A percentile compares a stretch with the other conserved stretches of the same genome.
phyloP scores from a whole-genome alignment of 352 stramenopile species.

The Pythium rhizo-oryzae region DNA sequence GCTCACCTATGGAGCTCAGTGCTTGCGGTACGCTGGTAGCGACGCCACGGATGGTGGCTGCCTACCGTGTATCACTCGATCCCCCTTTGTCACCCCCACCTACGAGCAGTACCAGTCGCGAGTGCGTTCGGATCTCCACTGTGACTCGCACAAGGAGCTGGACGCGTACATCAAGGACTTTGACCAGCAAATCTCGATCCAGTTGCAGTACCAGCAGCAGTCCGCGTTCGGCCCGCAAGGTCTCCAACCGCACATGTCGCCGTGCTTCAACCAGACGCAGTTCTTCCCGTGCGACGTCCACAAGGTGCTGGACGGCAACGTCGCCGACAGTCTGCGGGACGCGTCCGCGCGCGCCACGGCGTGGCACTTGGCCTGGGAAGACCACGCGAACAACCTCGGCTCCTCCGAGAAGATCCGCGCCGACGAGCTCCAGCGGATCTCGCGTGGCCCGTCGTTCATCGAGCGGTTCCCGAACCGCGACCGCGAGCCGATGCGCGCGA shows the following conservation, averaged over 20 bases:
- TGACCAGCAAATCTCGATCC: slow-evolving; percentile 79
- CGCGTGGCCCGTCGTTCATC: slow-evolving; percentile 55
- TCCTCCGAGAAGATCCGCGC: slow-evolving; percentile 73
- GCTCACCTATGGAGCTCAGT: slow-evolving; percentile 78
- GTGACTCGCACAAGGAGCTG: slow-evolving; percentile 64
- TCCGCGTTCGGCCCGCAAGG: slow-evolving; percentile 57
- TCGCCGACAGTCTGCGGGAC: slow-evolving; percentile 52
- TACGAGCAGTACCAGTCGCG: slow-evolving; percentile 51
- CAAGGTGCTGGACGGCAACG: slow-evolving; percentile 65
- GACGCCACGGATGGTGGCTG: slow-evolving; percentile 44
- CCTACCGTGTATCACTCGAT: slow-evolving; percentile 60
- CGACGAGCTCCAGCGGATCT: slow-evolving; percentile 43
- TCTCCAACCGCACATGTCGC: slow-evolving; percentile 75
- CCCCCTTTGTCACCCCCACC: slow-evolving; percentile 49
- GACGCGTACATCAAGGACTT: slow-evolving; percentile 84
- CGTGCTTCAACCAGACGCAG: slow-evolving; percentile 83
- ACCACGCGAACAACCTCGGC: slow-evolving; percentile 53
- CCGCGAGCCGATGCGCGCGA: slow-evolving; percentile 24
- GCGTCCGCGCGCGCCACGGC: slow-evolving; percentile 34
- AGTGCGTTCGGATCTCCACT: slow-evolving; percentile 38
- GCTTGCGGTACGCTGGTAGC: slow-evolving; percentile 49
- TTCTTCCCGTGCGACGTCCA: slow-evolving; percentile 82
- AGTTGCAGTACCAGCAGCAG: slow-evolving; percentile 78
- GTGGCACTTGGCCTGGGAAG: slow-evolving; percentile 68
- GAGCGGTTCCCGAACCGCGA: slow-evolving; percentile 67